These are phyloP conservation scores for Termitomyces sp. DNA, from an alignment of 768 basidiomycete species.

Conservation along the genomic window DNA sequence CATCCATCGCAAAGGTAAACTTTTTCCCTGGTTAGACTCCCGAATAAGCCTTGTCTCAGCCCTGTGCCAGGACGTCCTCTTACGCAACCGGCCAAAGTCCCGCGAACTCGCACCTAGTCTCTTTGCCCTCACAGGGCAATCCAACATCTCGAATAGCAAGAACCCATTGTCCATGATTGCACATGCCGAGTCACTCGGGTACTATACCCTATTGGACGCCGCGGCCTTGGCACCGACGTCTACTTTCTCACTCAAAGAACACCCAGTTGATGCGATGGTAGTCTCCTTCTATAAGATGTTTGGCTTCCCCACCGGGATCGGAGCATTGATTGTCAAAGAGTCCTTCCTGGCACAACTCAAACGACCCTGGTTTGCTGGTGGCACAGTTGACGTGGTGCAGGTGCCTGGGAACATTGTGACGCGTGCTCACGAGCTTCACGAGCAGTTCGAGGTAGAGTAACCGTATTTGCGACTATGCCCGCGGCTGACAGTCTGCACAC, in stretches of 20 bases:
- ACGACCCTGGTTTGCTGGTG: slow-evolving; percentile 83
- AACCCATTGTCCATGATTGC: slow-evolving; percentile 57
- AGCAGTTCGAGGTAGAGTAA: slow-evolving; percentile 71
- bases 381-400: slow-evolving; percentile 78
- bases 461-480: neutral
- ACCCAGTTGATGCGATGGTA: slow-evolving; percentile 75
- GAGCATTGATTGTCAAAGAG: slow-evolving; percentile 71
- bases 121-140: slow-evolving; percentile 74
- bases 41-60: slow-evolving; percentile 17
- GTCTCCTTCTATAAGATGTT: slow-evolving; percentile 90
- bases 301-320: slow-evolving; percentile 81
- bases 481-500: neutral
- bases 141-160: slow-evolving; percentile 78
- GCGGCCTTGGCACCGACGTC: slow-evolving; percentile 78
- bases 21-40: neutral
- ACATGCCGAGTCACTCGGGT: slow-evolving; percentile 64
- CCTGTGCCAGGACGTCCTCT: slow-evolving; percentile 45
- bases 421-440: slow-evolving; percentile 49
- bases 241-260: slow-evolving; percentile 55
- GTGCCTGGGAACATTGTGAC: slow-evolving; percentile 72
- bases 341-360: slow-evolving; percentile 54
- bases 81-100: slow-evolving; percentile 41
- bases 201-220: slow-evolving; percentile 72
- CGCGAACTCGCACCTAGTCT: slow-evolving; percentile 44
- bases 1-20: slow-evolving; percentile 51